Base-by-base conservation (phyloP, 768 basidiomycete genomes). In the Crassisporium funariophilum region DNA sequence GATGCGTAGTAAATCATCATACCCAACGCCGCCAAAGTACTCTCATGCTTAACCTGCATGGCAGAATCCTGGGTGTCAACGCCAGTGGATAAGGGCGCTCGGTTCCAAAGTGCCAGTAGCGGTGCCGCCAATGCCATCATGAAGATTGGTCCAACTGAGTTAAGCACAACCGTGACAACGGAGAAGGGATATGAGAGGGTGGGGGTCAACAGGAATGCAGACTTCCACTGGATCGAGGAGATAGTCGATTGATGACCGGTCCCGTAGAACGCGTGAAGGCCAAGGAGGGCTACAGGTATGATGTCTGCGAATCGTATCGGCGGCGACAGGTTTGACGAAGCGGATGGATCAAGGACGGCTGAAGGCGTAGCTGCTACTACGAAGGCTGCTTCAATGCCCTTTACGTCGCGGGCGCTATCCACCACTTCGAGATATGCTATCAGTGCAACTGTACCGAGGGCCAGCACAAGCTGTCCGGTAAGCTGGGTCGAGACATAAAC, bases 201-300 rank as follows among this genome's bases (percentile, higher is more conserved):
- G 3, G 80, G 70, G 2, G 83, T 80, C 45, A 99, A 75, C 21
- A 98, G 63, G 66, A 98, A 99, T 5, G 89, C 95, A 1, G 86
- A 70, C 64, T 97, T 97, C 97, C 95, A 99, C 56, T 98, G 95
- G 34, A 99, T 80, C 2, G 91, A 88, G 1, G 91, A 79, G 29
- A 98, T 75, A 3, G 86, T 86, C 1, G 93, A 78, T 66, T 98
- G 94, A 59, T 99, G 97, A 2, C 97, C 95, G 0, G 95, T 98
- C 0, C 81, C 74, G 62, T 88, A 90, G 75, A 95, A 98, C 6
- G 79, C 66, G 39, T 91, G 78, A 29, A 88, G 66, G 0, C 84
- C 87, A 9, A 97, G 73, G 6, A 98, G 76, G 0, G 86, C 86
- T 11, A 98, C 63, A 0, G 86, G 85, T 0, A 81, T 74, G 17